Evolutionary conservation across 2,329 filamentous ascomycete genomes (phyloP), one percentile per base, ranked within the genome.

Genomic region (Xylariaceae sp.): DNA sequence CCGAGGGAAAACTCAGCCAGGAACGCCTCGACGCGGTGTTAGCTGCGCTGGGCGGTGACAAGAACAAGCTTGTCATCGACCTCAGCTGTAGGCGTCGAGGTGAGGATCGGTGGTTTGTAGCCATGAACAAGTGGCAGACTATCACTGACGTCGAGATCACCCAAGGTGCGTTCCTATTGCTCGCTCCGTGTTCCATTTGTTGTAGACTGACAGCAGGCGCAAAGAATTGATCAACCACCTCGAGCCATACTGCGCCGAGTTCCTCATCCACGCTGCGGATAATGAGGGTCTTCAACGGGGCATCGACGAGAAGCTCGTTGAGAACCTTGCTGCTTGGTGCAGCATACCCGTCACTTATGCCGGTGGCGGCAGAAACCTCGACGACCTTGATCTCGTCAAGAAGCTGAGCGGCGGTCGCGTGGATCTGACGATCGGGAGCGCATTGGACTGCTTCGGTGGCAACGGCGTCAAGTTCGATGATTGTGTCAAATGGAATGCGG

Each of bases 51-150:
- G 88, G 80, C 30, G 86, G 87, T 56, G 88, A 96, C 72, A 90
- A 81, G 72, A 77, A 80, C 53, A 94, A 90, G 75, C 84, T 99
- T 53, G 93, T 99, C 66, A 92, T 99, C 72, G 94, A 99, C 72
- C 82, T 99, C 23, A 96, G 92, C 75, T 99, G 94, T 72, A 86
- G 94, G 55, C 82, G 87, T 60, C 87, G 86, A 61, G 88, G 82
- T 44, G 77, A 80, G 2, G 80, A 87, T 58, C 87, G 79, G 45
- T 99, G 94, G 94, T 92, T 89, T 69, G 94, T 99, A n/a, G 93
- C 94, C 57, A 99, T 96, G 88, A 90, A 99, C 75, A 96, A 96
- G 74, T 99, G 94, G 94, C 94, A 97, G 80, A 96, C 91, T 1
- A 88, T 97, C 58, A 97, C 94, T 1, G 90, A 97, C 70, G 96